Percentiles rank a stretch among this genome's conserved stretches.
phyloP scores from a whole-genome alignment of 352 stramenopile genomes.

The Phytophthora pluvialis region DNA sequence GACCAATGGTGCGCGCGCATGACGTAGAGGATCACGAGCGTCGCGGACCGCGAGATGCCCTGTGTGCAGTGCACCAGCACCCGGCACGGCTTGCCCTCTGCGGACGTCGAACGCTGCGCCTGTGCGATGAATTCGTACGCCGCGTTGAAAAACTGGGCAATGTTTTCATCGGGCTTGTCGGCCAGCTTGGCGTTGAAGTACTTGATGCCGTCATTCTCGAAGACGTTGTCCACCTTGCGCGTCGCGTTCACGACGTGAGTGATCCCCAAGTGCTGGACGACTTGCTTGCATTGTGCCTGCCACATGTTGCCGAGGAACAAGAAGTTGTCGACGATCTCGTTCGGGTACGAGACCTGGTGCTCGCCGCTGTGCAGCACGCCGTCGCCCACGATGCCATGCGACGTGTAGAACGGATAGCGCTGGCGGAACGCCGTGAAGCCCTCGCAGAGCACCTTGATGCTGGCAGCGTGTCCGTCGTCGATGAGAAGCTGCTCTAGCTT shows the following conservation, averaged over 20 bases:
- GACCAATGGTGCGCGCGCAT: slow-evolving; percentile 66
- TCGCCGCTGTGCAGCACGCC: slow-evolving; percentile 36
- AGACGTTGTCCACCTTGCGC: slow-evolving; percentile 62
- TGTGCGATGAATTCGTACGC: slow-evolving; percentile 57
- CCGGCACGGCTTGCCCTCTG: slow-evolving; percentile 32
- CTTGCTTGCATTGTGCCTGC: slow-evolving; percentile 60
- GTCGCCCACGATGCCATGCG: slow-evolving; percentile 21
- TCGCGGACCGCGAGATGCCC: slow-evolving; percentile 72
- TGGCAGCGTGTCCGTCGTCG: slow-evolving; percentile 49
- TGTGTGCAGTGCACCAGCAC: slow-evolving; percentile 81
- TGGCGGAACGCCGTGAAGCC: slow-evolving; percentile 47
- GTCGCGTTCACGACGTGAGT: slow-evolving; percentile 77
- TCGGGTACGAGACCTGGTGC: slow-evolving; percentile 69
- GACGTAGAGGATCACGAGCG: slow-evolving; percentile 73
- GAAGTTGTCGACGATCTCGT: slow-evolving; percentile 69
- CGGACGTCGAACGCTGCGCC: slow-evolving; percentile 20
- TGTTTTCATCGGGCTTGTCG: slow-evolving; percentile 52
- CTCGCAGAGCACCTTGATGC: slow-evolving; percentile 52
- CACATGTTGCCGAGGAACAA: slow-evolving; percentile 82
- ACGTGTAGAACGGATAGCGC: slow-evolving; percentile 79
- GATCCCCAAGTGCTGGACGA: slow-evolving; percentile 68
- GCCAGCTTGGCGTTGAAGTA: slow-evolving; percentile 75
- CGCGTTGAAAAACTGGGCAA: slow-evolving; percentile 51
- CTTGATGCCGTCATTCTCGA: slow-evolving; percentile 46
- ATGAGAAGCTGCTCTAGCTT: slow-evolving; percentile 51